Percentiles rank a stretch among this genome's conserved stretches.
Conservation (phyloP, 2,329 filamentous ascomycete species). For the Exophiala lecanii-corni region DNA sequence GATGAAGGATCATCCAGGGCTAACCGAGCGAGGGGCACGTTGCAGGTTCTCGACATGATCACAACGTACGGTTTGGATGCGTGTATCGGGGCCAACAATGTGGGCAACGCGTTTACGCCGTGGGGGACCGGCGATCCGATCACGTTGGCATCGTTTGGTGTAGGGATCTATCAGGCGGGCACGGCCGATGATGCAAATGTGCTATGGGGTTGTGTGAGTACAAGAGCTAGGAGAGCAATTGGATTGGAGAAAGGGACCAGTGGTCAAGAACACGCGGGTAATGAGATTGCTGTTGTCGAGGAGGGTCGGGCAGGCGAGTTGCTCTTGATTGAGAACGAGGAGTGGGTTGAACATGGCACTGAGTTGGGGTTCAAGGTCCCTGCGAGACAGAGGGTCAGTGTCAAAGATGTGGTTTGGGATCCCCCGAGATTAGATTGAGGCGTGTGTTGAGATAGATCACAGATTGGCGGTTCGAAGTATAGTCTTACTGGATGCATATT, state of each 20-base stretch:
- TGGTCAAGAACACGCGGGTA: background rate
- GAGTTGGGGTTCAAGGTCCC: slow-evolving; percentile 18
- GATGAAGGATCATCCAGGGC: slow-evolving; percentile 24
- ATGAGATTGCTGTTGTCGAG: slow-evolving; percentile 1
- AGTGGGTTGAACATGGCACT: slow-evolving; percentile 29
- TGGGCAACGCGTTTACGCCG: slow-evolving; percentile 71
- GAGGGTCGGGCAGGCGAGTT: slow-evolving; percentile 21
- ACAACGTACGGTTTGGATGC: slow-evolving; percentile 53
- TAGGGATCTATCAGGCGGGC: slow-evolving; percentile 65
- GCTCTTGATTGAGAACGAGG: slow-evolving; percentile 29
- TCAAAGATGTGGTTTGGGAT: slow-evolving; percentile 38
- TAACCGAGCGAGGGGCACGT: slow-evolving; percentile 52
- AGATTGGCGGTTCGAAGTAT: background rate
- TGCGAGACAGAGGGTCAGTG: slow-evolving; percentile 27
- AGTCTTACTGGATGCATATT: background rate
- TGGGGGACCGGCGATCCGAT: slow-evolving; percentile 64
- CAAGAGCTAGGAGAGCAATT: slow-evolving; percentile 37
- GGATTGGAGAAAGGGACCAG: slow-evolving; percentile 25
- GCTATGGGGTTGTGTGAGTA: slow-evolving; percentile 53
- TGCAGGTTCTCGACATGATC: slow-evolving; percentile 59
- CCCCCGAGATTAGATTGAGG: slow-evolving; percentile 29
- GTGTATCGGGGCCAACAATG: slow-evolving; percentile 64
- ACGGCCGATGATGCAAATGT: slow-evolving; percentile 55
- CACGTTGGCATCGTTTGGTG: slow-evolving; percentile 56
- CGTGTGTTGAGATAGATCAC: slow-evolving; percentile 26